Evolutionary conservation across 1,284 basidiomycete genomes (phyloP).

Genomic region (Fistulinella cinereoalba): DNA sequence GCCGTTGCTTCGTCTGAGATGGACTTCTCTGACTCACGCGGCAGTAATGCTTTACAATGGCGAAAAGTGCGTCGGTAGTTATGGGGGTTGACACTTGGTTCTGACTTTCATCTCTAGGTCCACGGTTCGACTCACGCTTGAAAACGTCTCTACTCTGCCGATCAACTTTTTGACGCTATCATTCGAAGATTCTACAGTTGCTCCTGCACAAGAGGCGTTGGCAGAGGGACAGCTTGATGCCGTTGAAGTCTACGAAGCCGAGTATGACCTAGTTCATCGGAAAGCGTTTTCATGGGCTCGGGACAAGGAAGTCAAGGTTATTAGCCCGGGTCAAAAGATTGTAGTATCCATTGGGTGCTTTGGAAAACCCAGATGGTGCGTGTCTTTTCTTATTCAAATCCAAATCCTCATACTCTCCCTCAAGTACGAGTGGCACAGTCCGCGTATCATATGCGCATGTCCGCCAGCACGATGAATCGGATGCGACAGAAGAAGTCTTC

Average conservation of each 20-base stretch:
- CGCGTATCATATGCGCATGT: constrained; percentile 82
- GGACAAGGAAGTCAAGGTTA: constrained; percentile 49
- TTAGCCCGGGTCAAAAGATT: constrained; percentile 69
- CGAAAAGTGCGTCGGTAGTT: constrained; percentile 61
- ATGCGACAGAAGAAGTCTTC: constrained; percentile 53
- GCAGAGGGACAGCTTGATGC: constrained; percentile 78
- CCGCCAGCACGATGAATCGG: constrained; percentile 40
- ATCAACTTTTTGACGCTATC: constrained; percentile 83
- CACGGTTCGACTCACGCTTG: constrained; percentile 77
- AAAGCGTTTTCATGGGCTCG: constrained; percentile 81
- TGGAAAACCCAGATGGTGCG: constrained; percentile 89
- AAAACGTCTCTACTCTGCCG: constrained; percentile 80
- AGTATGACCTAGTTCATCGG: constrained; percentile 74
- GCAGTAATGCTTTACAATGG: constrained; percentile 94
- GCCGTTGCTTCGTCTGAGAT: constrained; percentile 80
- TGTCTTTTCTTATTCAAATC: constrained; percentile 15
- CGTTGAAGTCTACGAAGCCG: constrained; percentile 88
- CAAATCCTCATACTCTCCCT: constrained; percentile 3
- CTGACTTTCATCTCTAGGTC: constrained; percentile 49
- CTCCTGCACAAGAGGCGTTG: constrained; percentile 71
- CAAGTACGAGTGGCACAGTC: constrained; percentile 74
- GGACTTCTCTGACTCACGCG: constrained; percentile 86
- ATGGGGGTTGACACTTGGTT: background rate
- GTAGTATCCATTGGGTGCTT: constrained; percentile 72
- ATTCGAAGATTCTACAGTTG: constrained; percentile 87